A percentile compares a stretch with the other conserved stretches of the same genome.
phyloP scores from a whole-genome alignment of 75 land plant genomes.

The Picea glauca region DNA sequence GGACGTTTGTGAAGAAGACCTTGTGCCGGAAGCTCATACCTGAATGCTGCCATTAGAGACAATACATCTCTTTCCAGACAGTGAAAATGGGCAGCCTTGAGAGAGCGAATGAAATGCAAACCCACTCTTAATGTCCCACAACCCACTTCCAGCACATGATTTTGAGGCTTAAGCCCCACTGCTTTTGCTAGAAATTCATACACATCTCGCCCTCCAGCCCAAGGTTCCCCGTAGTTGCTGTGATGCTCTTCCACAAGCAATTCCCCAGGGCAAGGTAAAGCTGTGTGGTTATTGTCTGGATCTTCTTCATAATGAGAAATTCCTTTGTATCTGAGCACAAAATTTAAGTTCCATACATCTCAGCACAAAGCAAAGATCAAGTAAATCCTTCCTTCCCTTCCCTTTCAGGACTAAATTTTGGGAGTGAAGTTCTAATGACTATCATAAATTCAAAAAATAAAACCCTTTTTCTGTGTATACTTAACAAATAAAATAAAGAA shows the following conservation, averaged over 20 bases:
- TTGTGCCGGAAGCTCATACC: slow-evolving; percentile 82
- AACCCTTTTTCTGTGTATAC: too few species aligned
- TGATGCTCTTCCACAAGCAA: slow-evolving; percentile 91
- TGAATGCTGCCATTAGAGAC: slow-evolving; percentile 81
- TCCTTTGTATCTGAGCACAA: slow-evolving; percentile 57
- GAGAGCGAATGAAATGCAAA: slow-evolving; percentile 73
- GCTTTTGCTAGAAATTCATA: slow-evolving; percentile 78
- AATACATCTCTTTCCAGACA: slow-evolving; percentile 80
- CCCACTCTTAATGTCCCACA: slow-evolving; percentile 89
- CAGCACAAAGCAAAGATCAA: neutral
- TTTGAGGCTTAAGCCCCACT: slow-evolving; percentile 23
- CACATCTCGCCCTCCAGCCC: slow-evolving; percentile 93
- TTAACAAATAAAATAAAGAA: too few species aligned
- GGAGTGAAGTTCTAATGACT: too few species aligned
- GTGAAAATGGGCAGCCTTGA: slow-evolving; percentile 43
- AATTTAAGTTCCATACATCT: neutral
- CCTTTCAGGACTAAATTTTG: too few species aligned
- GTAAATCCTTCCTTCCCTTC: too few species aligned
- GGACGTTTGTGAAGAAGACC: slow-evolving; percentile 81
- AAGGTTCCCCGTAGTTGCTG: slow-evolving; percentile 94
- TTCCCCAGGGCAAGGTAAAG: slow-evolving; percentile 73
- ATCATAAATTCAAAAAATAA: too few species aligned
- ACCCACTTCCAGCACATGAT: slow-evolving; percentile 75
- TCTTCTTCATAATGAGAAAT: slow-evolving; percentile 60
- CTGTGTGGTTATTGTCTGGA: slow-evolving; percentile 41